These are phyloP conservation scores for Teratosphaeria gauchensis DNA, from an alignment of 2,329 filamentous ascomycete species.

Conservation along the genomic window DNA sequence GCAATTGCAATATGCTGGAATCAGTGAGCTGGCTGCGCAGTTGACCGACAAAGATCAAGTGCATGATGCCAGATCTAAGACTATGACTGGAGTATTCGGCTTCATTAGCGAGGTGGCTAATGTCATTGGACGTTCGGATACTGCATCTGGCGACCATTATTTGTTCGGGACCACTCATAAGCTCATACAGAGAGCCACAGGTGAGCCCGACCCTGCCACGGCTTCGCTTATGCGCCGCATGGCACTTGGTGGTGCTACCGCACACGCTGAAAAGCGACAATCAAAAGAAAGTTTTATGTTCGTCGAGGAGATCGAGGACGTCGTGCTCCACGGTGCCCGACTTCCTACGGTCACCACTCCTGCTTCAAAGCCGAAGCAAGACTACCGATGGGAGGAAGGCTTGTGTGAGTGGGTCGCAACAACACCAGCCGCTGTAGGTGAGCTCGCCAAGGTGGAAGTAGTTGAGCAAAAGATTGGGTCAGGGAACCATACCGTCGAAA, in stretches of 20 bases:
- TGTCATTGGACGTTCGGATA: neutral
- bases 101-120: conserved; percentile 2
- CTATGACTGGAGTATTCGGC: neutral
- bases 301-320: conserved; percentile 5
- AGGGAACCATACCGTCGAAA: neutral
- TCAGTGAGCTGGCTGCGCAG: neutral
- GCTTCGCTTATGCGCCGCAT: conserved; percentile 2
- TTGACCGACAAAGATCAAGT: neutral
- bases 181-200: neutral
- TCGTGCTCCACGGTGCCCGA: neutral
- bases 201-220: neutral
- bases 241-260: conserved; percentile 4
- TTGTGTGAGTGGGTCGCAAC: conserved; percentile 38
- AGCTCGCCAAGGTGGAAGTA: neutral
- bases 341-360: neutral
- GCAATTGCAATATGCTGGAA: neutral
- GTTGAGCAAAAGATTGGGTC: neutral
- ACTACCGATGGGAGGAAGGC: conserved; percentile 32
- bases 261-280: conserved; percentile 1
- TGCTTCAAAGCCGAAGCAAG: conserved; percentile 5
- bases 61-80: neutral
- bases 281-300: conserved; percentile 2
- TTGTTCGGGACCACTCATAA: neutral
- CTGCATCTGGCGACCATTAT: neutral
- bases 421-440: conserved; percentile 22